Evolutionary conservation across 2,329 filamentous ascomycete genomes (phyloP).

Genomic region (Trichoderma simmonsii): DNA sequence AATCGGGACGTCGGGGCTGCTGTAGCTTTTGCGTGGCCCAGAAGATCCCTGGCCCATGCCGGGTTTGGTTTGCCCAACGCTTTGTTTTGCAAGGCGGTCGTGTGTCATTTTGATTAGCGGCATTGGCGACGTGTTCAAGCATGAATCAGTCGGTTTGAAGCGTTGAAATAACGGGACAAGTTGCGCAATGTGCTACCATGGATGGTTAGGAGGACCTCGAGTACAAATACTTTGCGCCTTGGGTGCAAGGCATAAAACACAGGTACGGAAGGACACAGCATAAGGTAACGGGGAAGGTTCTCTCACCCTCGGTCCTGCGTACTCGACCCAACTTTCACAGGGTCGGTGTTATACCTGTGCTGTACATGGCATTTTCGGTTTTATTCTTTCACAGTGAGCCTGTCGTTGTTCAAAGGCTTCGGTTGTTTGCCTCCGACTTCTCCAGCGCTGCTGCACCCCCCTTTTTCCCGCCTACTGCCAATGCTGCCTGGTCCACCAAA

Average conservation of each 20-base stretch:
- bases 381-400: background rate
- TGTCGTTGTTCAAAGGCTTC: background rate
- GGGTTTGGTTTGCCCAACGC: slow-evolving; percentile 5
- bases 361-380: background rate
- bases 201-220: background rate
- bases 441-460: slow-evolving; percentile 1
- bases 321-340: background rate
- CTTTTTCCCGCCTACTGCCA: background rate
- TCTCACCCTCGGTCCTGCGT: background rate
- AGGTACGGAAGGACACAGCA: background rate
- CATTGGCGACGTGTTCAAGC: slow-evolving; percentile 7
- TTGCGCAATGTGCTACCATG: background rate
- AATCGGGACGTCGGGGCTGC: slow-evolving; percentile 8
- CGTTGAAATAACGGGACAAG: background rate
- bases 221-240: background rate
- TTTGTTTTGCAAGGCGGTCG: background rate
- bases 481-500: background rate
- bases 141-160: background rate
- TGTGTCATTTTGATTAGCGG: slow-evolving; percentile 12
- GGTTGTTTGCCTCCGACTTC: background rate
- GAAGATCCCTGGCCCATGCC: background rate
- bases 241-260: background rate
- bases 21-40: background rate
- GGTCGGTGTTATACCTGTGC: background rate
- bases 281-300: background rate